phyloP scores from a whole-genome alignment of 2,329 filamentous ascomycete species.

The Fusarium sp. region DNA sequence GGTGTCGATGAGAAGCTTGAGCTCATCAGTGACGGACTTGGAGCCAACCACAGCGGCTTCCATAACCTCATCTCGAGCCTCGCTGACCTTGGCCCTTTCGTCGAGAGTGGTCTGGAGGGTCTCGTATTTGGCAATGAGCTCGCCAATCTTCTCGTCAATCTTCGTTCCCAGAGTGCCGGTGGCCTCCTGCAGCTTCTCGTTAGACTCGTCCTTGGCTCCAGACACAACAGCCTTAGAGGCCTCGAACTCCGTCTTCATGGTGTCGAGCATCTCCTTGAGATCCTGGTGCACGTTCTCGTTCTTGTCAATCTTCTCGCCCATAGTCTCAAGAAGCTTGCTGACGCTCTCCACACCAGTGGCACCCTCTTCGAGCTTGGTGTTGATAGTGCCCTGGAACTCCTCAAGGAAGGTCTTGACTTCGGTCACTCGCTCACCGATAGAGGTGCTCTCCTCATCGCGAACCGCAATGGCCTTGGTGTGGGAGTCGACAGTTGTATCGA shows the following conservation, averaged over 20 bases:
- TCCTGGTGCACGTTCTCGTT: conserved; percentile 69
- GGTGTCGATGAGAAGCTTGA: conserved; percentile 86
- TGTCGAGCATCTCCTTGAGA: conserved; percentile 76
- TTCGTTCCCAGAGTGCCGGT: conserved; percentile 65
- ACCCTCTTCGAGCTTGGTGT: conserved; percentile 80
- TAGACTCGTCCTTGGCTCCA: conserved; percentile 82
- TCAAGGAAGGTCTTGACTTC: conserved; percentile 82
- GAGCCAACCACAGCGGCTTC: conserved; percentile 79
- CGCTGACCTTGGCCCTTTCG: conserved; percentile 76
- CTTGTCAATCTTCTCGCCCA: conserved; percentile 71
- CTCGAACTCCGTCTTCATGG: conserved; percentile 87
- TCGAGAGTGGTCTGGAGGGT: conserved; percentile 81
- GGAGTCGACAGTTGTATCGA: conserved; percentile 75
- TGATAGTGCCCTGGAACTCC: conserved; percentile 80
- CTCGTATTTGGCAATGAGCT: conserved; percentile 88
- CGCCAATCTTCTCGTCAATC: conserved; percentile 74
- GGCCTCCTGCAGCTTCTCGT: conserved; percentile 76
- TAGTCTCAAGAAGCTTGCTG: conserved; percentile 73
- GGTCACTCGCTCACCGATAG: conserved; percentile 79
- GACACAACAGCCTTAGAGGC: conserved; percentile 83
- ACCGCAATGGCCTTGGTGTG: conserved; percentile 85
- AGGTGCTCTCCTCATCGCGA: conserved; percentile 83
- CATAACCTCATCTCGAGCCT: conserved; percentile 77
- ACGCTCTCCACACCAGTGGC: conserved; percentile 77
- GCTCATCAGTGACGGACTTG: conserved; percentile 85